Evolutionary conservation across 352 stramenopile genomes (phyloP).

Genomic region (Nothophytophthora sp.): DNA sequence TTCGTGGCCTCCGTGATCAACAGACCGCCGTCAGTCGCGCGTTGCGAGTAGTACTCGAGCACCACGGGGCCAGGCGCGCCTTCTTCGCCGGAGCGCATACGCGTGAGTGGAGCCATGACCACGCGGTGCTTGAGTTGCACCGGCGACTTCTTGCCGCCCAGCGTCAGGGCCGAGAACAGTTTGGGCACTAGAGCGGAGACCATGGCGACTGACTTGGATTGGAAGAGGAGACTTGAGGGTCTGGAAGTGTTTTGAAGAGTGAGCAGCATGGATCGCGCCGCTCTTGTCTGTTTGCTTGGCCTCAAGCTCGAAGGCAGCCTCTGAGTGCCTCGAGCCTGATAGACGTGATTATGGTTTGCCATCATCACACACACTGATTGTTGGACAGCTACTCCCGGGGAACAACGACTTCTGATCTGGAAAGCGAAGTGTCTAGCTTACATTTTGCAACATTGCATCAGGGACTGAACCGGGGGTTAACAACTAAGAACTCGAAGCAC

Average conservation of each 20-base stretch:
- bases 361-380: too few species aligned
- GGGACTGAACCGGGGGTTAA: too few species aligned
- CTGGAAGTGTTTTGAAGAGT: slow-evolving; percentile 8
- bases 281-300: too few species aligned
- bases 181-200: slow-evolving; percentile 12
- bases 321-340: too few species aligned
- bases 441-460: too few species aligned
- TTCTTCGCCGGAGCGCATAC: slow-evolving; percentile 21
- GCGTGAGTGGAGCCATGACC: slow-evolving; percentile 53
- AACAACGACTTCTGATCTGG: too few species aligned
- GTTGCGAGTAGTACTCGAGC: slow-evolving; percentile 41
- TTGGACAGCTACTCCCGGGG: too few species aligned
- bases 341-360: too few species aligned
- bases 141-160: slow-evolving; percentile 28
- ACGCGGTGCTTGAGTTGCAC: slow-evolving; percentile 45
- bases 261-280: slow-evolving; percentile 2
- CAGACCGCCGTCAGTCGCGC: slow-evolving; percentile 39
- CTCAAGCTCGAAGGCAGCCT: background rate
- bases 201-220: slow-evolving; percentile 9
- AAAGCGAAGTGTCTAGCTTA: too few species aligned
- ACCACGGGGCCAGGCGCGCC: slow-evolving; percentile 26
- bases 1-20: slow-evolving; percentile 60
- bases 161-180: slow-evolving; percentile 38
- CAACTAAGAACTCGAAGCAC: too few species aligned
- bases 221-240: background rate